Conservation (phyloP, 1,284 basidiomycete species). For the Cystobasidium pallidum region DNA sequence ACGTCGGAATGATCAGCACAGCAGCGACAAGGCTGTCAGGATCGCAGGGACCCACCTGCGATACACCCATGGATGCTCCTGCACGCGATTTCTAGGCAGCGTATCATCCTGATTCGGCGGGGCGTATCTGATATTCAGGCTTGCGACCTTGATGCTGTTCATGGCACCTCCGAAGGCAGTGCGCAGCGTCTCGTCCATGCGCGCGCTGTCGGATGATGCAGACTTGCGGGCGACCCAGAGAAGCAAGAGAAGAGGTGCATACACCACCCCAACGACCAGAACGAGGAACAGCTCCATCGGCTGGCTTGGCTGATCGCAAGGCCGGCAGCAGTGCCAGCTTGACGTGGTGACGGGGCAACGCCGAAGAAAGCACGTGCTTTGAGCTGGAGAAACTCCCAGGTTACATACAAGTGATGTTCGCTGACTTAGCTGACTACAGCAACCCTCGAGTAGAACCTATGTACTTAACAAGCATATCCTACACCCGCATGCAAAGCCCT, state of each 20-base stretch:
- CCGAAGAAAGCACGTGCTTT: not conserved
- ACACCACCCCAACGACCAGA: conserved; percentile 18
- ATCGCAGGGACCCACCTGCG: conserved; percentile 8
- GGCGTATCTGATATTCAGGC: conserved; percentile 34
- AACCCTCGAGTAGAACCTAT: no score
- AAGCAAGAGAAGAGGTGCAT: conserved; percentile 21
- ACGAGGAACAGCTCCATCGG: conserved; percentile 30
- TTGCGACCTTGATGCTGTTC: conserved; percentile 40
- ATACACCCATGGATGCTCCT: conserved; percentile 27
- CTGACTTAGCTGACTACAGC: no score
- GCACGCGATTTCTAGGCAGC: not conserved
- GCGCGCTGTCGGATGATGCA: not conserved
- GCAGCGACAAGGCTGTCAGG: not conserved
- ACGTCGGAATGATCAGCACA: no score
- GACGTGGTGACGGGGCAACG: not conserved
- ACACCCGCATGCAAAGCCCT: not conserved
- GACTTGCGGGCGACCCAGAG: conserved; percentile 17
- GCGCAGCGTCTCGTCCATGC: conserved; percentile 13
- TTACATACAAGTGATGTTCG: no score
- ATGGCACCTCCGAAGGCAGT: not conserved
- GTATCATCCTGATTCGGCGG: not conserved
- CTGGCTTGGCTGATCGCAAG: not conserved
- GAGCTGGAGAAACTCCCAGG: no score
- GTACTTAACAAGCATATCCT: no score
- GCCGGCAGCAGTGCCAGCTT: not conserved